These are phyloP conservation scores for Saccharomyces hybrid DNA, from an alignment of 1,139 yeast species.

Conservation along the genomic window DNA sequence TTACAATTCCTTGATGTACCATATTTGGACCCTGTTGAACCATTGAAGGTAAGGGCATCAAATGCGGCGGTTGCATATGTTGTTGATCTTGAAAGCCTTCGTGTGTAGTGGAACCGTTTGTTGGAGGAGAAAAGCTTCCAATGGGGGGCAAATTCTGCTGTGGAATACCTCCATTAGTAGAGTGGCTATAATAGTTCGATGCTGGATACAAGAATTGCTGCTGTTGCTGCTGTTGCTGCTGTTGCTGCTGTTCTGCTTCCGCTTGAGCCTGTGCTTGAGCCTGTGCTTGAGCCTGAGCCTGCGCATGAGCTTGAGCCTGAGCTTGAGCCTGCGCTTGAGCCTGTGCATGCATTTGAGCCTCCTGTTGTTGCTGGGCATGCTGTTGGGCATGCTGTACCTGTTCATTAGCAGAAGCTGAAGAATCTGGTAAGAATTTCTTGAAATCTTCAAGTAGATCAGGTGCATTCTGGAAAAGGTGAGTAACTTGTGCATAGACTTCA, in stretches of 20 bases:
- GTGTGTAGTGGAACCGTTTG: conserved; percentile 22
- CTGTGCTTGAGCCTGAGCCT: conserved; percentile 4
- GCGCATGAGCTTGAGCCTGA: conserved; percentile 9
- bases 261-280: too few relatives aligned
- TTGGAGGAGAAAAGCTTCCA: conserved; percentile 87
- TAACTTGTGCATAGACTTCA: conserved; percentile 90
- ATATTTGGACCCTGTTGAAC: conserved; percentile 2
- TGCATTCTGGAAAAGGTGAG: conserved; percentile 79
- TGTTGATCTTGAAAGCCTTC: conserved; percentile 13
- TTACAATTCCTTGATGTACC: conserved; percentile 1
- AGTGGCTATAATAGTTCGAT: background rate
- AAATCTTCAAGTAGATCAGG: conserved; percentile 93
- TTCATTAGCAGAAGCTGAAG: conserved; percentile 36
- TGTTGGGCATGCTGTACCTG: conserved; percentile 9
- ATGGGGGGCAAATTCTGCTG: conserved; percentile 77
- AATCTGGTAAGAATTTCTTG: conserved; percentile 90
- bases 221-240: conserved; percentile 8
- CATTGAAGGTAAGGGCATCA: conserved; percentile 4
- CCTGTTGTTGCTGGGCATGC: conserved; percentile 1
- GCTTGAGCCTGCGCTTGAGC: conserved; percentile 4
- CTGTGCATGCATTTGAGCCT: background rate
- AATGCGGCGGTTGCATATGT: conserved; percentile 6
- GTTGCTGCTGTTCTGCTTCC: conserved; percentile 8
- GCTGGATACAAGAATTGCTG: background rate
- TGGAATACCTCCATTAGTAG: background rate